Base-by-base conservation (phyloP, 805 yeast species). In the Saturnispora besseyi region DNA sequence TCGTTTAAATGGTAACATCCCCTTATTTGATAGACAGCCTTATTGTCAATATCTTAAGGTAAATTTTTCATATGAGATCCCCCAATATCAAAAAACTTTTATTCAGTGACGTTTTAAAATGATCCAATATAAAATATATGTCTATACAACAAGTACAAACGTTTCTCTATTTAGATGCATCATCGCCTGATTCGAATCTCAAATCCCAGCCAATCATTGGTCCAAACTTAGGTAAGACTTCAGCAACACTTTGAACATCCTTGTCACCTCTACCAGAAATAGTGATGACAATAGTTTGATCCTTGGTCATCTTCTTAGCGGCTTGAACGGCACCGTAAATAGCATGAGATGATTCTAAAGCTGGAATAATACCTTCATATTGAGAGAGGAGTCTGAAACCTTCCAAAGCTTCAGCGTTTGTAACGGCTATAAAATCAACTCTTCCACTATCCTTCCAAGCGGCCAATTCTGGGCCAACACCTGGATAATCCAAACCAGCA, bases 241-340 rank as follows among this genome's bases (percentile, higher is more conserved):
- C 96, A 44, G 99, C 99, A 49, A 93, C 97, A 66, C 90, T 87
- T 70, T 89, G 96, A 37, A 93, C 99, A 67, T 93, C 99, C 73
- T 93, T 93, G 67, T 93, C 99, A 71, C 99, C 99, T 76, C 99
- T 87, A 61, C 99, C 99, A 47, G 96, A 88, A 51, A 93, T 78
- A 66, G 89, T 89, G 63, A 93, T 84, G 53, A 93, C 83, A 51
- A 93, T 73, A 63, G 88, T 81, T 70, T 89, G 77, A 57, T 85
- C 96, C 56, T 81, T 76, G 24, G 76, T 64, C 84, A 93, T 75
- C 15, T 81, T 83, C 73, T 87, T 81, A 30, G 99, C 99, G 45
- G 87, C 75, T 69, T 89, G 79, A 53, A 87, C 74, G 44, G 90
- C 99, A 59, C 96, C 97, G 63, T 75, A 86, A 49, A 93, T 80